Conservation (phyloP, 2,329 filamentous ascomycete genomes). For the Chaetomiaceae sp. region DNA sequence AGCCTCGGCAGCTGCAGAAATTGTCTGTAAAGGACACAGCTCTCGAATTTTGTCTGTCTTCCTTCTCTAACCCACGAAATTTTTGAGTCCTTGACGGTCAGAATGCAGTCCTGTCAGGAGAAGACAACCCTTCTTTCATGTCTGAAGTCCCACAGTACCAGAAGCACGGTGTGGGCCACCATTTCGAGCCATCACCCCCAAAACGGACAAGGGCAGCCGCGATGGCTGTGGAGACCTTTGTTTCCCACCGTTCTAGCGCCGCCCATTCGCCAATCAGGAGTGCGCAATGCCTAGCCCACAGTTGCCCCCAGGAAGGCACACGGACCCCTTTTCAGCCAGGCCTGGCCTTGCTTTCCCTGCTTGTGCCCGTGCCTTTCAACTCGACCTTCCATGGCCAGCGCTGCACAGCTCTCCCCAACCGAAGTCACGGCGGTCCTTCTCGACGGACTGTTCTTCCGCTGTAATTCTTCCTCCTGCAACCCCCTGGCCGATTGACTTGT, state of each 20-base stretch:
- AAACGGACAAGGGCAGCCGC: conserved; percentile 15
- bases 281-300: conserved; percentile 11
- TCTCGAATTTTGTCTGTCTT: too few species aligned
- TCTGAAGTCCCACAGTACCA: conserved; percentile 1
- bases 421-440: conserved; percentile 2
- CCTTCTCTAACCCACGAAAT: too few species aligned
- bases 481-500: conserved; percentile 11
- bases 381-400: conserved; percentile 10
- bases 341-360: conserved; percentile 15
- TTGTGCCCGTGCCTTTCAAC: conserved; percentile 8
- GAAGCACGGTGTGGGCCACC: neutral
- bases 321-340: conserved; percentile 22
- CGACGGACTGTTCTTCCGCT: neutral
- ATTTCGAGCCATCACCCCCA: conserved; percentile 5
- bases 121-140: neutral
- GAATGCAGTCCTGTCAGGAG: too few species aligned
- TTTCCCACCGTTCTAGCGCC: conserved; percentile 8
- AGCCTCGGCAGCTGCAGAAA: neutral
- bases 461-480: conserved; percentile 9
- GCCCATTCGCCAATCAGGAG: conserved; percentile 23
- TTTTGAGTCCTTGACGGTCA: too few species aligned
- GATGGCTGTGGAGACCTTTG: conserved; percentile 14
- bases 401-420: conserved; percentile 11
- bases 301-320: conserved; percentile 19
- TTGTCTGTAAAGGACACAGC: too few species aligned